Evolutionary conservation across 2,329 filamentous ascomycete species (phyloP).

Genomic region (Talaromyces atroroseus): DNA sequence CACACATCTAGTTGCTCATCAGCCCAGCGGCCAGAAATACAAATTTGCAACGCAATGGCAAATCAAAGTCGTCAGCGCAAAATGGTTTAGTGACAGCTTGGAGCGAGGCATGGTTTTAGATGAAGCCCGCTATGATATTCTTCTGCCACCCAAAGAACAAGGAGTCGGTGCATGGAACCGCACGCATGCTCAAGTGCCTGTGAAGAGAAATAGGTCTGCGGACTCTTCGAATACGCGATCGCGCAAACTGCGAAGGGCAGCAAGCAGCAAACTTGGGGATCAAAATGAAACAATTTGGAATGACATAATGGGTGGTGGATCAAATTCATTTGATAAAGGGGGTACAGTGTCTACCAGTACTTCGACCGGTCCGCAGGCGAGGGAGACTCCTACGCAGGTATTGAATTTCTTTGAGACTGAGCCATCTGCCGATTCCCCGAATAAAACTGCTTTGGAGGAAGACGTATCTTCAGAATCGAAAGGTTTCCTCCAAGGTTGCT

Average conservation of each 20-base stretch:
- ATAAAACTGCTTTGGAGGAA: slow-evolving; percentile 1
- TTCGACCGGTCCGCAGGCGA: slow-evolving; percentile 15
- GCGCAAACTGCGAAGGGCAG: slow-evolving; percentile 79
- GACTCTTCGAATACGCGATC: slow-evolving; percentile 53
- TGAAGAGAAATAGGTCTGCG: slow-evolving; percentile 38
- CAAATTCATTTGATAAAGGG: slow-evolving; percentile 22
- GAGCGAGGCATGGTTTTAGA: slow-evolving; percentile 86
- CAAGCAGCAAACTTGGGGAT: slow-evolving; percentile 73
- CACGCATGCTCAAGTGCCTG: slow-evolving; percentile 27
- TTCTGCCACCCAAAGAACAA: slow-evolving; percentile 62
- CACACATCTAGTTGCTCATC: slow-evolving; percentile 78
- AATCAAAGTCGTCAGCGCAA: slow-evolving; percentile 69
- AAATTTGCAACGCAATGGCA: slow-evolving; percentile 78
- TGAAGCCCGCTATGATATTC: slow-evolving; percentile 76
- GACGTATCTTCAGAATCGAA: slow-evolving; percentile 28
- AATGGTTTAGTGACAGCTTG: slow-evolving; percentile 81
- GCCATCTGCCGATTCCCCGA: slow-evolving; percentile 17
- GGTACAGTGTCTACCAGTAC: slow-evolving; percentile 22
- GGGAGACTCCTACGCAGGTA: slow-evolving; percentile 26
- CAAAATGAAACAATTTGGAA: slow-evolving; percentile 86
- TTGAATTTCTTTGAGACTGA: slow-evolving; percentile 36
- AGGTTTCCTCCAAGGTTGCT: slow-evolving; percentile 50
- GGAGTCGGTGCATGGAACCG: slow-evolving; percentile 72
- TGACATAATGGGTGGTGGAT: slow-evolving; percentile 63
- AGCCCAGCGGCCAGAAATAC: slow-evolving; percentile 83